phyloP scores from a whole-genome alignment of 352 stramenopile genomes.

The Phytophthora quininea region DNA sequence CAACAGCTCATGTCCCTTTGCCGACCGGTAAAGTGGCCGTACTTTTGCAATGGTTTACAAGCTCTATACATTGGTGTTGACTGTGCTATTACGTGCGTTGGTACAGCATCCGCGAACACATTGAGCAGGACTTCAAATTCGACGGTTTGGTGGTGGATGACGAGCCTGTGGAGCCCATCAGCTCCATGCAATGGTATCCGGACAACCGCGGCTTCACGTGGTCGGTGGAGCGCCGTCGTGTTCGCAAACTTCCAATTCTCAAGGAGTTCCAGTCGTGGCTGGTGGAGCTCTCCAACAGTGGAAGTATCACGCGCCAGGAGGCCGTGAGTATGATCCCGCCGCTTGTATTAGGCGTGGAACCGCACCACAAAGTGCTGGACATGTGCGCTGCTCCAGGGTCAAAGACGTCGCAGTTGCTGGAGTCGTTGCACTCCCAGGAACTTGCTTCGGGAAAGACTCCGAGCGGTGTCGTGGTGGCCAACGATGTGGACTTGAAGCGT shows the following conservation, averaged over 20 bases:
- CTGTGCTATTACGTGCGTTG: constrained; percentile 7
- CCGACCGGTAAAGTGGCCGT: constrained; percentile 54
- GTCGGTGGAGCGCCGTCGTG: constrained; percentile 86
- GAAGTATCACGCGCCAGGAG: constrained; percentile 98
- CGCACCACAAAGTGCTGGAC: constrained; percentile 94
- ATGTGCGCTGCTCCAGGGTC: constrained; percentile 98
- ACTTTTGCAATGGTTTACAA: background rate
- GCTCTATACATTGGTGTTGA: constrained; percentile 1
- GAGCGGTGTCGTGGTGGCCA: constrained; percentile 94
- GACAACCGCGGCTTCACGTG: constrained; percentile 90
- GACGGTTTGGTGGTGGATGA: constrained; percentile 80
- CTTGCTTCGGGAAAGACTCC: constrained; percentile 77
- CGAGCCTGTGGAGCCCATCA: constrained; percentile 84
- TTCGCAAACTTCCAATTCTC: constrained; percentile 92
- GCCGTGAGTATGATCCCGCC: constrained; percentile 99
- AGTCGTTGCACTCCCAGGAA: constrained; percentile 90
- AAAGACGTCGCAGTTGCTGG: constrained; percentile 99
- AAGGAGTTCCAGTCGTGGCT: constrained; percentile 97
- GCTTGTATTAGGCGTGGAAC: constrained; percentile 95
- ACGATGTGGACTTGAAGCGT: constrained; percentile 97
- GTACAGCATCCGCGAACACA: constrained; percentile 83
- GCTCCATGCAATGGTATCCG: constrained; percentile 90
- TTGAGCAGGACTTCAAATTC: constrained; percentile 87
- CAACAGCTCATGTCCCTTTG: constrained; percentile 89
- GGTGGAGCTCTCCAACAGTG: constrained; percentile 92